Percentiles rank a stretch among this genome's conserved stretches.
These are phyloP conservation scores for Neoconidiobolus thromboides DNA, from an alignment of 371 early-diverging fungal species.

Conservation along the genomic window DNA sequence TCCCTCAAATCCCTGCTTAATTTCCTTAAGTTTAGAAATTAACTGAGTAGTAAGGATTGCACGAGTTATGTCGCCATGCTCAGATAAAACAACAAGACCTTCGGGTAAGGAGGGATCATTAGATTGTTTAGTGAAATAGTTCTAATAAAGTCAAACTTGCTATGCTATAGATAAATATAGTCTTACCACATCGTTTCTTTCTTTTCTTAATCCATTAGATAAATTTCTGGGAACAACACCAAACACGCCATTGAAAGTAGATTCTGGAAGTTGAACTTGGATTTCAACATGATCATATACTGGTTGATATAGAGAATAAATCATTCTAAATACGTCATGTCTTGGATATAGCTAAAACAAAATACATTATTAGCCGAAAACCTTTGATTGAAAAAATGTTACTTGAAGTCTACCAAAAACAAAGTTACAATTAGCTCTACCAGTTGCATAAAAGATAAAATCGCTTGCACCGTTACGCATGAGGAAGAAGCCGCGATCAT, in stretches of 20 bases:
- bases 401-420: constrained; percentile 2
- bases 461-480: constrained; percentile 7
- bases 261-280: background rate
- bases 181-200: constrained; percentile 7
- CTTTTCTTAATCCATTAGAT: background rate
- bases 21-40: background rate
- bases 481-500: constrained; percentile 5
- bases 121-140: constrained; percentile 3
- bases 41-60: background rate
- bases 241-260: background rate
- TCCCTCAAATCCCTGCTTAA: background rate
- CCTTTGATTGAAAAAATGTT: background rate
- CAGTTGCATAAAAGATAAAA: constrained; percentile 8
- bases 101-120: background rate
- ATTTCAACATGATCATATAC: constrained; percentile 1
- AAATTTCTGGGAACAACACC: background rate
- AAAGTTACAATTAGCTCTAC: constrained; percentile 6
- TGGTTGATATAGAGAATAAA: background rate
- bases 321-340: constrained; percentile 5
- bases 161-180: background rate
- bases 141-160: background rate
- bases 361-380: background rate
- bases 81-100: background rate
- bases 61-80: constrained; percentile 3
- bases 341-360: constrained; percentile 5